A percentile compares a stretch with the other conserved stretches of the same genome.
Conservation (phyloP, 140 eudicot genomes). For the Anethum foeniculum region DNA sequence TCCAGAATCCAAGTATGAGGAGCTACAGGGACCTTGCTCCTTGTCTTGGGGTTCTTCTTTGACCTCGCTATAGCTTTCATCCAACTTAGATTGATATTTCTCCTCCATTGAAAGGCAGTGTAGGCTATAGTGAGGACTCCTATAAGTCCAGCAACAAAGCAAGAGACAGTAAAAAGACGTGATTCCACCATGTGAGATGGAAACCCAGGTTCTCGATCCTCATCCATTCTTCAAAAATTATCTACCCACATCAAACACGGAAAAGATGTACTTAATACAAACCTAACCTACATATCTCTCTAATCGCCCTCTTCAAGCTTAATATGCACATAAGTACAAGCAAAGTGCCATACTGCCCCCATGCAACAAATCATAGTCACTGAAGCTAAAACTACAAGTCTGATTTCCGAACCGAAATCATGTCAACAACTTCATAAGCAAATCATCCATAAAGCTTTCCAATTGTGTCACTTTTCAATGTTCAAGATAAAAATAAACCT, state of each 20-base stretch:
- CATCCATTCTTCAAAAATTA: conserved; percentile 57
- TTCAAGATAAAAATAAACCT: background rate
- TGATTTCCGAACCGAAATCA: background rate
- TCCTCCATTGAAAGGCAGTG: conserved; percentile 97
- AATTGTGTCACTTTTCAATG: background rate
- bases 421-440: background rate
- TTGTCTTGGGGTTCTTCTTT: conserved; percentile 82
- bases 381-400: background rate
- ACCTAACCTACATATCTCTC: conserved; percentile 1
- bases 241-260: conserved; percentile 25
- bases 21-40: conserved; percentile 57
- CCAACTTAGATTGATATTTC: conserved; percentile 75
- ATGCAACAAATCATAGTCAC: background rate
- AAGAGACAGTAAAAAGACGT: conserved; percentile 60
- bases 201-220: conserved; percentile 43
- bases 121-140: conserved; percentile 78
- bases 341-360: background rate
- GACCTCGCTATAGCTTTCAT: conserved; percentile 94
- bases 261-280: background rate
- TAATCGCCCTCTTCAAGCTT: background rate
- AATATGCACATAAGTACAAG: background rate
- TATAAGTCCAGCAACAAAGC: conserved; percentile 75
- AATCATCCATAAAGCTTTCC: background rate
- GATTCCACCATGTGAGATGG: conserved; percentile 69
- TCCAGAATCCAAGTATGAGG: conserved; percentile 85